Conservation (phyloP, 1,139 yeast genomes). For the Geotrichum reessii region DNA sequence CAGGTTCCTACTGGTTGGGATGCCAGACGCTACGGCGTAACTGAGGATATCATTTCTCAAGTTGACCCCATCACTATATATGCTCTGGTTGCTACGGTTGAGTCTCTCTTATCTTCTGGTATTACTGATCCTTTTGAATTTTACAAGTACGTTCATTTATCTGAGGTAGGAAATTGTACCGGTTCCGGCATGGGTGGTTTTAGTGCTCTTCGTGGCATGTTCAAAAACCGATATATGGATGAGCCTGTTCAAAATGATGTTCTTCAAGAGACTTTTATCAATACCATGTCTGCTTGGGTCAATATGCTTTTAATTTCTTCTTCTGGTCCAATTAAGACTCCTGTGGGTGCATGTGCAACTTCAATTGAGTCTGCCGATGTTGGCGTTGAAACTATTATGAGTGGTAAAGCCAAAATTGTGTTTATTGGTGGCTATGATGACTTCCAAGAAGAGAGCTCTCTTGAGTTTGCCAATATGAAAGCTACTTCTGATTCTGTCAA, state of each 20-base stretch:
- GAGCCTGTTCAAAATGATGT: conserved; percentile 94
- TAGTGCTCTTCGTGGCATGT: conserved; percentile 93
- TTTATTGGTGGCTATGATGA: conserved; percentile 99
- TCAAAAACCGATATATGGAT: conserved; percentile 87
- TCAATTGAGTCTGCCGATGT: conserved; percentile 94
- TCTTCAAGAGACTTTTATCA: conserved; percentile 94
- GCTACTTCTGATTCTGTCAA: conserved; percentile 87
- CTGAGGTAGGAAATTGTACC: conserved; percentile 97
- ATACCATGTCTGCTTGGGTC: conserved; percentile 99
- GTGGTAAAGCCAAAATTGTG: conserved; percentile 93
- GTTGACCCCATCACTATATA: conserved; percentile 93
- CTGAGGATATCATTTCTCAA: conserved; percentile 86
- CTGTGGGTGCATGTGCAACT: conserved; percentile 99
- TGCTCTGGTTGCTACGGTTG: conserved; percentile 89
- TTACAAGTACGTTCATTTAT: conserved; percentile 94
- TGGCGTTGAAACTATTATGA: conserved; percentile 87
- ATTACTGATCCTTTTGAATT: conserved; percentile 96
- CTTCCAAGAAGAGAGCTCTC: conserved; percentile 98
- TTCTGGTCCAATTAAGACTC: conserved; percentile 97
- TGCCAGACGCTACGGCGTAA: conserved; percentile 89
- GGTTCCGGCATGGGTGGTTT: conserved; percentile 99
- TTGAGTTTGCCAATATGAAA: conserved; percentile 97
- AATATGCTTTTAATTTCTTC: conserved; percentile 94
- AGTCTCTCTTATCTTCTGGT: conserved; percentile 91
- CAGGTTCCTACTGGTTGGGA: conserved; percentile 99